Evolutionary conservation across 129 eudicot genomes (phyloP).

Genomic region (Artemisia argyi): DNA sequence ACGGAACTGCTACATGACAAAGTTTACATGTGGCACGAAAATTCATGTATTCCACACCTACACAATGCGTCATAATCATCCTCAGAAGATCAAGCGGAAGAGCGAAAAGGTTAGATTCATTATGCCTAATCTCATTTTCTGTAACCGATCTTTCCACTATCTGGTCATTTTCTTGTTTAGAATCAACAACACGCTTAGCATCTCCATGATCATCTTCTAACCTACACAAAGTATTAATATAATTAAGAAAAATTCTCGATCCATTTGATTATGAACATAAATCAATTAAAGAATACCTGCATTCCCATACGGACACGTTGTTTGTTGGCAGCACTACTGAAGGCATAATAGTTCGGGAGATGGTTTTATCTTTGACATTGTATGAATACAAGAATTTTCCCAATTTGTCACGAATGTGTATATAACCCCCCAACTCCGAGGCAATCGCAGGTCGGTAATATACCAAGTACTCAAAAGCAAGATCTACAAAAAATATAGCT

Average conservation of each 20-base stretch:
- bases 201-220: conserved; percentile 14
- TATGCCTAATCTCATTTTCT: not conserved
- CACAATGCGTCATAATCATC: conserved; percentile 9
- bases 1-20: conserved; percentile 17
- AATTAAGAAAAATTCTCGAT: too few relatives aligned
- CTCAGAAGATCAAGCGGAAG: conserved; percentile 17
- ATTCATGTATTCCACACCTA: conserved; percentile 28
- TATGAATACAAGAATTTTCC: conserved; percentile 12
- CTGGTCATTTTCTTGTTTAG: conserved; percentile 10
- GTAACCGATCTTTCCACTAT: not conserved
- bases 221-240: not conserved
- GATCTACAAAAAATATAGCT: conserved; percentile 12
- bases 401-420: not conserved
- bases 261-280: too few relatives aligned
- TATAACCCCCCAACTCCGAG: conserved; percentile 15
- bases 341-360: conserved; percentile 11
- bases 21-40: conserved; percentile 30
- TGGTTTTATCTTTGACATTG: conserved; percentile 10
- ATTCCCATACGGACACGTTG: not conserved
- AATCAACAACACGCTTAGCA: not conserved
- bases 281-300: not conserved
- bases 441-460: conserved; percentile 8
- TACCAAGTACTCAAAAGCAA: not conserved
- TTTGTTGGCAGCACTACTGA: not conserved
- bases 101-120: not conserved